Evolutionary conservation across 164 flowering plant genomes (phyloP), one percentile per base, ranked within the genome.

Genomic region (Taxillus chinensis): DNA sequence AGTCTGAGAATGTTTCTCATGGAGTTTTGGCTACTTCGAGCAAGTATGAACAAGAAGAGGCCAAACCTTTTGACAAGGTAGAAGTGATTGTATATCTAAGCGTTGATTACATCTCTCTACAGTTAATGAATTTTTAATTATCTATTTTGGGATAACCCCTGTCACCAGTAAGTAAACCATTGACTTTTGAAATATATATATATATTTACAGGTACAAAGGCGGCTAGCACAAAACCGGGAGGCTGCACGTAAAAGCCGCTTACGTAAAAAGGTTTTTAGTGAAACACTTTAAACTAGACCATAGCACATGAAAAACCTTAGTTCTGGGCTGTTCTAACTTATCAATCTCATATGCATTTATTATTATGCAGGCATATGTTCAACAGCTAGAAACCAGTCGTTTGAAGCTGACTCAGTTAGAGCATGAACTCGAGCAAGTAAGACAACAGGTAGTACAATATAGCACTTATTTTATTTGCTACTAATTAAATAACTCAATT

Each of bases 231-330:
- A 93, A 74, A 93, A 93, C 70, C 96, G 99, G 39, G 99, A 90
- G 79, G 99, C 99, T 74, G 99, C 99, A 56, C 90, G 97, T 37
- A 93, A 93, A 76, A 90, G 99, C 67, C 97, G 99, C n/a, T 57
- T 88, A 62, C 75, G 99, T 61, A 93, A 93, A 74, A 93, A 93
- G 90, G 99, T 90, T 68, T 3, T 45, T 45, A 40, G 39, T 3
- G 12, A 7, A 12, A 14, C 39, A 37, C 27, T 55, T 37, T 27
- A 43, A 13, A 45, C 50, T 13, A 12, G 60, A 55, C 17, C 62
- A 42, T 27, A n/a, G 48, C 5, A 38, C 41, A 16, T 38, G 17
- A 57, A 10, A 55, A 6, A 27, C 51, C 6, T 3, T 1, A 45
- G 0, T 8, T n/a, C 11, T 50, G 16, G 57, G 1, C 2, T 45